These are phyloP conservation scores for Hypholoma sublateritium DNA, from an alignment of 768 basidiomycete genomes.

Conservation along the genomic window DNA sequence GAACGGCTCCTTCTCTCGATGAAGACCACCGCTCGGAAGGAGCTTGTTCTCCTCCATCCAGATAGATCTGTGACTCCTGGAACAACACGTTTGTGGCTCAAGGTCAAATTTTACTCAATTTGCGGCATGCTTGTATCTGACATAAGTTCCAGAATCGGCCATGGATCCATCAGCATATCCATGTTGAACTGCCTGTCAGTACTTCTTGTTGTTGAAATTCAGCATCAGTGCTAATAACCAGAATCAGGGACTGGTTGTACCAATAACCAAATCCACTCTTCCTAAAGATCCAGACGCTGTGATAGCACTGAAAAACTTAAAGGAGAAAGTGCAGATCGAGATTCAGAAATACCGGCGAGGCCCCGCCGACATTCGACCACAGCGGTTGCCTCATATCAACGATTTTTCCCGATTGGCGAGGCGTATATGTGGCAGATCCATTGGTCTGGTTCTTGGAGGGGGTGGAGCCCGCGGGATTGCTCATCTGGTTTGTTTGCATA, in stretches of 20 bases:
- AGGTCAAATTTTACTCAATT: slow-evolving; percentile 47
- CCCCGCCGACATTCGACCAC: slow-evolving; percentile 60
- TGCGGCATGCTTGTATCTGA: not conserved
- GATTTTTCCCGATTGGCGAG: slow-evolving; percentile 93
- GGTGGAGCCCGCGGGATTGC: slow-evolving; percentile 87
- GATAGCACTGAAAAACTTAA: slow-evolving; percentile 86
- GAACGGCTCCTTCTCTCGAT: slow-evolving; percentile 90
- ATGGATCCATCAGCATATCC: slow-evolving; percentile 95
- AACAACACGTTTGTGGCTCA: slow-evolving; percentile 94
- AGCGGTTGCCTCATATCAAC: slow-evolving; percentile 78
- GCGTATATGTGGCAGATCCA: slow-evolving; percentile 87
- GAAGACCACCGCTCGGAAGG: slow-evolving; percentile 98
- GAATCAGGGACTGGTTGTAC: slow-evolving; percentile 64
- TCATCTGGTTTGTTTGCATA: slow-evolving; percentile 32
- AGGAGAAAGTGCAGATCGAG: slow-evolving; percentile 86
- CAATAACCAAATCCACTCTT: slow-evolving; percentile 56
- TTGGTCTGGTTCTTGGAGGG: slow-evolving; percentile 93
- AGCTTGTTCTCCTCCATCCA: slow-evolving; percentile 90
- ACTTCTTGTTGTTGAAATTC: not conserved
- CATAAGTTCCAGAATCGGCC: slow-evolving; percentile 69
- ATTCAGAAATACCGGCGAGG: slow-evolving; percentile 84
- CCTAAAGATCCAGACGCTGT: slow-evolving; percentile 87
- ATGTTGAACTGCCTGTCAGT: slow-evolving; percentile 83
- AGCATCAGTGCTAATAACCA: slow-evolving; percentile 8
- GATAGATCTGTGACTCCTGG: slow-evolving; percentile 88